These are phyloP conservation scores for Earliella scabrosa DNA, from an alignment of 1,284 basidiomycete species.

Conservation along the genomic window DNA sequence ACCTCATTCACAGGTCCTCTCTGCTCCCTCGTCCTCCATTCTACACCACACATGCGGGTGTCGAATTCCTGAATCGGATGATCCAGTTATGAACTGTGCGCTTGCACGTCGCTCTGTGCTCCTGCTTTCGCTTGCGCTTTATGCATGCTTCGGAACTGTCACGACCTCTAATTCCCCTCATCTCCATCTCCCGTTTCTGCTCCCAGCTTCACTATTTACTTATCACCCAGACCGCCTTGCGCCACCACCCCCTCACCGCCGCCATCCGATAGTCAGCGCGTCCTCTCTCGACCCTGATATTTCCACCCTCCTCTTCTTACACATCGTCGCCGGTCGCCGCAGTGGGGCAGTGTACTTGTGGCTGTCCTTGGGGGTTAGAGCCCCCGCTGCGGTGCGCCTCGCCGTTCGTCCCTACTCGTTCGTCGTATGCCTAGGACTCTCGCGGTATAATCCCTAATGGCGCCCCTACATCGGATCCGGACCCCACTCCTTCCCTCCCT, in stretches of 20 bases:
- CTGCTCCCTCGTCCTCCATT: no score
- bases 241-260: neutral
- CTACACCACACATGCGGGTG: no score
- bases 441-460: slow-evolving; percentile 4
- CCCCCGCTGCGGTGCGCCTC: slow-evolving; percentile 10
- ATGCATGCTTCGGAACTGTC: slow-evolving; percentile 11
- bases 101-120: slow-evolving; percentile 8
- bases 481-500: no score
- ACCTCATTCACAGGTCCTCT: neutral
- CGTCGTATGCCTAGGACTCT: slow-evolving; percentile 12
- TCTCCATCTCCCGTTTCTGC: neutral
- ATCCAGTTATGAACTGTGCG: slow-evolving; percentile 11
- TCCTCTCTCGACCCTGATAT: no score
- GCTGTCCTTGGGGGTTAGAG: slow-evolving; percentile 16
- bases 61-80: neutral
- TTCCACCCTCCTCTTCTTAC: neutral
- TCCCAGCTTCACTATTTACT: neutral
- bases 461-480: no score
- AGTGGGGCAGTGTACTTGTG: slow-evolving; percentile 21
- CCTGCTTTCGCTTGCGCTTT: slow-evolving; percentile 1
- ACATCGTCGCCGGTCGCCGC: slow-evolving; percentile 3
- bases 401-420: slow-evolving; percentile 3
- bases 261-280: no score
- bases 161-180: neutral
- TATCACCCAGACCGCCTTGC: neutral